Evolutionary conservation across 2,329 filamentous ascomycete species (phyloP).

Genomic region (Botrytis byssoidea): DNA sequence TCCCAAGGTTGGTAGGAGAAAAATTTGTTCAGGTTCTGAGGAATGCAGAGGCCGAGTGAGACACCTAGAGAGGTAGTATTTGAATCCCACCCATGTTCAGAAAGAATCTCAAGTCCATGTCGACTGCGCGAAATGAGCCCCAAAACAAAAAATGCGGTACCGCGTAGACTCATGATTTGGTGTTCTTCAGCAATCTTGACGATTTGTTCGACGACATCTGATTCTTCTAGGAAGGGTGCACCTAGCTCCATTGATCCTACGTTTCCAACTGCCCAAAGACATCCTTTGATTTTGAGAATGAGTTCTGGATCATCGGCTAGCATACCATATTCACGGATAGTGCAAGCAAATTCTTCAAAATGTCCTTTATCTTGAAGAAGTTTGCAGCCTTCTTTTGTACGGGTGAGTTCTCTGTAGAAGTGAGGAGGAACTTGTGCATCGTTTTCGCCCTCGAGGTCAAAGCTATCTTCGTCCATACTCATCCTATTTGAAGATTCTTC

Average conservation of each 20-base stretch:
- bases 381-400: constrained; percentile 88
- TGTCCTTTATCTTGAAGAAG: constrained; percentile 90
- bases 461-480: constrained; percentile 43
- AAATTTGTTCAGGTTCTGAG: constrained; percentile 72
- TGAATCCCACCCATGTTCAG: constrained; percentile 89
- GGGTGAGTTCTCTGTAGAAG: constrained; percentile 92
- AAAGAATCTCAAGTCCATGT: constrained; percentile 87
- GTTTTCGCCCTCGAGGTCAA: constrained; percentile 47
- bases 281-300: constrained; percentile 92
- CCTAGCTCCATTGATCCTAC: constrained; percentile 98
- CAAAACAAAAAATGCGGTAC: constrained; percentile 94
- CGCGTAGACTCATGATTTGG: constrained; percentile 86
- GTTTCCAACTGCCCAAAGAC: constrained; percentile 95
- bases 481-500: constrained; percentile 41
- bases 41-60: constrained; percentile 85
- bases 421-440: constrained; percentile 74
- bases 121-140: constrained; percentile 89
- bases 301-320: constrained; percentile 81
- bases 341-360: constrained; percentile 88
- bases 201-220: constrained; percentile 83
- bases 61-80: constrained; percentile 80
- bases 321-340: constrained; percentile 83
- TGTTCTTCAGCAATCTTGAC: constrained; percentile 85
- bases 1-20: constrained; percentile 68
- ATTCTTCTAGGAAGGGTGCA: constrained; percentile 87